These are phyloP conservation scores for Golubevia pallescens DNA, from an alignment of 1,284 basidiomycete genomes.

Conservation along the genomic window DNA sequence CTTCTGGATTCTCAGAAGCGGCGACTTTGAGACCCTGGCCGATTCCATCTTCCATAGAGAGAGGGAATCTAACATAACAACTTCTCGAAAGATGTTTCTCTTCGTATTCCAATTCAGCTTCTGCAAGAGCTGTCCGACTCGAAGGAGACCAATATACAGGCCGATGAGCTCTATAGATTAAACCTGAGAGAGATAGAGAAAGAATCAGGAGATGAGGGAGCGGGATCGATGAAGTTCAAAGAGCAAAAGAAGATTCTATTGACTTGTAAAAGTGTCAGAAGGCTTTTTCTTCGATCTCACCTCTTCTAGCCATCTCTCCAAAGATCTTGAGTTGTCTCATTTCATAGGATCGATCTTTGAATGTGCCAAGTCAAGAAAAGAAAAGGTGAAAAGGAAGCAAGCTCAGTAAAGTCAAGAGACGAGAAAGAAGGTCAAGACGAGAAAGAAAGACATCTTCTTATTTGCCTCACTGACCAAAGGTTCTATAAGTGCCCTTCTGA, in stretches of 20 bases:
- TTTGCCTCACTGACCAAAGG: constrained; percentile 73
- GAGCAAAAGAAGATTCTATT: not conserved
- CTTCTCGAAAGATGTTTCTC: constrained; percentile 87
- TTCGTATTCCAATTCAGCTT: constrained; percentile 90
- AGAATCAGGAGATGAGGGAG: not conserved
- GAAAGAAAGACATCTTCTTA: not conserved
- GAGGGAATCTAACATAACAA: constrained; percentile 80
- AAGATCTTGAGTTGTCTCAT: constrained; percentile 87
- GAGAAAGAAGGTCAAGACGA: too few relatives aligned
- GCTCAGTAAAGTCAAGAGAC: not conserved
- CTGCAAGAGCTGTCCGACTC: constrained; percentile 89
- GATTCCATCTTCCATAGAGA: constrained; percentile 14
- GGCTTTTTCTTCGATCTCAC: constrained; percentile 65
- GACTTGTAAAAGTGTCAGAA: not conserved
- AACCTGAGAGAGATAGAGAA: constrained; percentile 66
- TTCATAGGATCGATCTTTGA: constrained; percentile 72
- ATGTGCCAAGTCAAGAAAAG: too few relatives aligned
- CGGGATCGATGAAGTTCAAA: constrained; percentile 8
- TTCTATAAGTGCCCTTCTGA: constrained; percentile 79
- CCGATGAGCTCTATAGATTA: constrained; percentile 84
- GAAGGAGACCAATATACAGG: constrained; percentile 97
- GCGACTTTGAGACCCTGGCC: constrained; percentile 4
- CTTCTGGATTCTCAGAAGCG: too few relatives aligned
- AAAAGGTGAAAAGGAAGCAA: not conserved
- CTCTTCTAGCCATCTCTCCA: constrained; percentile 83